phyloP scores from a whole-genome alignment of 148 eudicot genomes.

The Vaccinium macrocarpon region DNA sequence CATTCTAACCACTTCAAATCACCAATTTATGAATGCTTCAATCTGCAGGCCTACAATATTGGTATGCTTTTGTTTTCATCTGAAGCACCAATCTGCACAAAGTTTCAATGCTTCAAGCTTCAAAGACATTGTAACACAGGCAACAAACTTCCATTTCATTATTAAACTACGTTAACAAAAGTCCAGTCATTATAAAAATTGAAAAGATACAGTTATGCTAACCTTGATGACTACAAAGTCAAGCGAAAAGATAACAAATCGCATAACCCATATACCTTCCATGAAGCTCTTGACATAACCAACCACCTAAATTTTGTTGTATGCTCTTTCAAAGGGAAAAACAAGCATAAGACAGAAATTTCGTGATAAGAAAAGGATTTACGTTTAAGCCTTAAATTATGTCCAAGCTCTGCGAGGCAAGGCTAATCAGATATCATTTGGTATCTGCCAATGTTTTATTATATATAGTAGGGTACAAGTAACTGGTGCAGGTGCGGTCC shows the following conservation, averaged over 20 bases:
- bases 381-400: neutral
- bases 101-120: constrained; percentile 7
- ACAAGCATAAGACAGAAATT: neutral
- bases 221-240: neutral
- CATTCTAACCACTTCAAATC: constrained; percentile 28
- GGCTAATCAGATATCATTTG: neutral
- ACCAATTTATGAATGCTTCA: neutral
- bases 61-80: constrained; percentile 11
- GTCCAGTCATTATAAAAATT: neutral
- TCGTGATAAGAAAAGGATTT: constrained; percentile 1
- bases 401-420: neutral
- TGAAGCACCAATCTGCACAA: constrained; percentile 19
- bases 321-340: neutral
- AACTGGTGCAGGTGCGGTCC: neutral
- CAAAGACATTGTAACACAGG: neutral
- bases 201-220: neutral
- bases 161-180: neutral
- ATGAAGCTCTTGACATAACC: neutral
- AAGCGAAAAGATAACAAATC: neutral
- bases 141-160: neutral
- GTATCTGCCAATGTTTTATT: neutral
- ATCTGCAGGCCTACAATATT: constrained; percentile 1
- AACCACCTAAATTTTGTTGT: neutral
- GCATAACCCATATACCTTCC: neutral
- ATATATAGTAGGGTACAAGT: neutral